Evolutionary conservation across 2,329 filamentous ascomycete genomes (phyloP), one percentile per base, ranked within the genome.

Genomic region (Neobulgaria alba): DNA sequence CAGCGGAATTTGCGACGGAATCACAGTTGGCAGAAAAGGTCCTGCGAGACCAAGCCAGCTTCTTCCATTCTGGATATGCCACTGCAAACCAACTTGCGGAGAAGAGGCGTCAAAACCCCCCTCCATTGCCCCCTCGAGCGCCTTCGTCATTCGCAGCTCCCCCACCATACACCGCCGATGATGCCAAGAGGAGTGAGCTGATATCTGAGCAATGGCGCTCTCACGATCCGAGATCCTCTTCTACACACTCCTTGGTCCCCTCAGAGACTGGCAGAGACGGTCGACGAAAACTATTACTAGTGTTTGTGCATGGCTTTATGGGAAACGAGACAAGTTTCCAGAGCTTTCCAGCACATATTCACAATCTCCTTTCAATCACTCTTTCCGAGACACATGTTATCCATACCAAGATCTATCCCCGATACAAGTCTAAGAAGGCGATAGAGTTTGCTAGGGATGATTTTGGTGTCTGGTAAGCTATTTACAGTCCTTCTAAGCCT

Each of bases 271-370:
- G 37, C 7, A 47, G 54, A 36, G 50, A 54, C 46, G 55, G 56
- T 50, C 67, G 68, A 33, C 69, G 76, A 46, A 45, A 69, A 18
- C 68, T 95, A 17, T 71, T 95, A 1, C 59, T 94, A 16, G 68
- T 95, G 39, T 95, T 88, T 59, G 79, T 95, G 41, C 89, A 95
- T 65, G 88, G 89, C 46, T 95, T 93, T 64, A 82, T 92, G 71
- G 88, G 89, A 38, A 82, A 85, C 45, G 85, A 92, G 60, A 82
- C 83, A 21, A 93, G 85, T 43, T 95, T 95, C 58, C 76, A 80
- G 47, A 85, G 82, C 33, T 94, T 95, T 53, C 89, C 89, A 0
- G 84, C 84, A 5, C 87, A 95, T 64, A 75, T 95, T 3, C 89
- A 95, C 60, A 75, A 79, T 51, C 71, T 85, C 26, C 68, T 93